Conservation (phyloP, 2,329 filamentous ascomycete genomes). For the Aureobasidium sp. region DNA sequence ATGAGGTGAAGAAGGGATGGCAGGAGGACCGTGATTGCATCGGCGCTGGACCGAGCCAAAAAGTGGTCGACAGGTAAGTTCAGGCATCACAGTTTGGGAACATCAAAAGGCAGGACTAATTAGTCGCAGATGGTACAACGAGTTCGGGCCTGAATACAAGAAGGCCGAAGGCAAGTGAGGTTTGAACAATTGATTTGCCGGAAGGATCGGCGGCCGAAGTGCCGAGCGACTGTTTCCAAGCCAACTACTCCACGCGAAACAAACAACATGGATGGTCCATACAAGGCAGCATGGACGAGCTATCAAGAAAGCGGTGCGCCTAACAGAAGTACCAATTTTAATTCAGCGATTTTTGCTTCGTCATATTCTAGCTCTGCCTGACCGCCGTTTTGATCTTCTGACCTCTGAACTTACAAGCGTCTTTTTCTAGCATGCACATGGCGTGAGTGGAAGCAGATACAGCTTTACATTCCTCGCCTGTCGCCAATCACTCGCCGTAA, state of each 20-base stretch:
- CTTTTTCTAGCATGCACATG: background rate
- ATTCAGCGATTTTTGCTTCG: background rate
- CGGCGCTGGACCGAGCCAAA: constrained; percentile 35
- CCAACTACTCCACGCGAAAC: constrained; percentile 3
- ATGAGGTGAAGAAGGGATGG: constrained; percentile 37
- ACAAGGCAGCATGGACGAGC: background rate
- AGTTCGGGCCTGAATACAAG: constrained; percentile 20
- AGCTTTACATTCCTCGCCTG: constrained; percentile 8
- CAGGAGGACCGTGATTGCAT: constrained; percentile 43
- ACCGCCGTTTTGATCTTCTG: background rate
- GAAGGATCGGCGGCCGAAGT: background rate
- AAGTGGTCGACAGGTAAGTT: constrained; percentile 29
- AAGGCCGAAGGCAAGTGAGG: constrained; percentile 16
- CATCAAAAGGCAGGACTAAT: background rate
- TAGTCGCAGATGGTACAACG: constrained; percentile 20
- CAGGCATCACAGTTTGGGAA: background rate
- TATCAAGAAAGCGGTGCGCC: constrained; percentile 2
- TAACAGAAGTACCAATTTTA: background rate
- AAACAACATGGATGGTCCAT: background rate
- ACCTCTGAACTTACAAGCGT: constrained; percentile 1
- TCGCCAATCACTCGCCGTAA: background rate
- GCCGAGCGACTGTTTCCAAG: background rate
- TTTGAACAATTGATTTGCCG: background rate
- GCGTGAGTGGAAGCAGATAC: background rate
- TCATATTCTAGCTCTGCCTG: background rate